These are phyloP conservation scores for Thraustotheca clavata DNA, from an alignment of 352 stramenopile genomes.

Conservation along the genomic window DNA sequence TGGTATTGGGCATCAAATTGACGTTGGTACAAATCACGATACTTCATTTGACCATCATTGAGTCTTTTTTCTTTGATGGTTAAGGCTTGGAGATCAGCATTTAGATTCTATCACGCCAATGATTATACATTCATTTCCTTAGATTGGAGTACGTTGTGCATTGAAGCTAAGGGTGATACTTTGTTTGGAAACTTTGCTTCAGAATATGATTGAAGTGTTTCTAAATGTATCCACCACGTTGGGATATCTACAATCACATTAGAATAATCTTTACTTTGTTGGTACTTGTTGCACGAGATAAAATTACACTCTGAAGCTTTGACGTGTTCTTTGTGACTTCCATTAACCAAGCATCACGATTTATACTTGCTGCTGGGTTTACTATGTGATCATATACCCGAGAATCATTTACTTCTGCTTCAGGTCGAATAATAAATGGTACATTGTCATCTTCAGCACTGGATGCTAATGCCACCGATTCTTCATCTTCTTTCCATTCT, in stretches of 20 bases:
- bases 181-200: not conserved
- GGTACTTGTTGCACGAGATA: no score
- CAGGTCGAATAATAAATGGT: slow-evolving; percentile 25
- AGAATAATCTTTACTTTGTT: no score
- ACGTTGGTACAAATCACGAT: not conserved
- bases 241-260: not conserved
- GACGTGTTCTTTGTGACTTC: slow-evolving; percentile 9
- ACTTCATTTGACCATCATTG: not conserved
- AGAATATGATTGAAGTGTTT: not conserved
- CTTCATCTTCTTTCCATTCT: not conserved
- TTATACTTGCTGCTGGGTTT: not conserved
- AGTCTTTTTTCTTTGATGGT: not conserved
- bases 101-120: not conserved
- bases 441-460: not conserved
- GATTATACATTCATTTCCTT: not conserved
- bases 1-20: not conserved
- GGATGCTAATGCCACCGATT: not conserved
- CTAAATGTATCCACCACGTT: not conserved
- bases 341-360: not conserved
- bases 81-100: not conserved
- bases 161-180: not conserved
- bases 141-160: not conserved
- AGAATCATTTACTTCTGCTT: not conserved
- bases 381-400: not conserved
- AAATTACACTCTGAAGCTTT: no score